Evolutionary conservation across 2,329 filamentous ascomycete genomes (phyloP).

Genomic region (Fusarium sp.): DNA sequence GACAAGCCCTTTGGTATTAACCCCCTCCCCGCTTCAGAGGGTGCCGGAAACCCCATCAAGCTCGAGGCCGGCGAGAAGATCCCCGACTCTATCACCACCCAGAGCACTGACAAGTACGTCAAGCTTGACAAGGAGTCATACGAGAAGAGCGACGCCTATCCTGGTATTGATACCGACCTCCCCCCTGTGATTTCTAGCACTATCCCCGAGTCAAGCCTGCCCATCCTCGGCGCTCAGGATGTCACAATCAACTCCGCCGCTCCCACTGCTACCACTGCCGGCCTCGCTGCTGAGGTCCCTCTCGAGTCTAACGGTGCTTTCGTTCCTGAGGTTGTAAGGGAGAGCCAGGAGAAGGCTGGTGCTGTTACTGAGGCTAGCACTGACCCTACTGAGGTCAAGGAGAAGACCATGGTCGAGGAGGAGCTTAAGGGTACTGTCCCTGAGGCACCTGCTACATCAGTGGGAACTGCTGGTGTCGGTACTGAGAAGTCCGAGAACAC

Average conservation of each 20-base stretch:
- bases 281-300: slow-evolving; percentile 74
- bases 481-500: slow-evolving; percentile 63
- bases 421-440: slow-evolving; percentile 77
- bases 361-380: slow-evolving; percentile 75
- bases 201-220: slow-evolving; percentile 86
- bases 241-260: slow-evolving; percentile 64
- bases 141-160: slow-evolving; percentile 77
- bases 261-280: slow-evolving; percentile 73
- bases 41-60: slow-evolving; percentile 81
- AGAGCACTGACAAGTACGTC: slow-evolving; percentile 77
- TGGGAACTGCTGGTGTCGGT: slow-evolving; percentile 63
- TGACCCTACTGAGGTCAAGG: slow-evolving; percentile 71
- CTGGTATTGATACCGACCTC: slow-evolving; percentile 62
- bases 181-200: slow-evolving; percentile 70
- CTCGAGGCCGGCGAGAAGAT: slow-evolving; percentile 84
- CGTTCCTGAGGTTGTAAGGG: slow-evolving; percentile 67
- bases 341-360: slow-evolving; percentile 76
- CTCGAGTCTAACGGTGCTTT: slow-evolving; percentile 62
- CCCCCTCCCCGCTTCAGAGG: slow-evolving; percentile 71
- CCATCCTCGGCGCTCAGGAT: slow-evolving; percentile 62
- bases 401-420: slow-evolving; percentile 77
- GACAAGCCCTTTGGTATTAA: slow-evolving; percentile 67
- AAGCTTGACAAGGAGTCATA: slow-evolving; percentile 87
- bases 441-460: slow-evolving; percentile 67
- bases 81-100: slow-evolving; percentile 74